Base-by-base conservation (phyloP, 495 filamentous ascomycete genomes). In the Aspergillus saccharolyticus region DNA sequence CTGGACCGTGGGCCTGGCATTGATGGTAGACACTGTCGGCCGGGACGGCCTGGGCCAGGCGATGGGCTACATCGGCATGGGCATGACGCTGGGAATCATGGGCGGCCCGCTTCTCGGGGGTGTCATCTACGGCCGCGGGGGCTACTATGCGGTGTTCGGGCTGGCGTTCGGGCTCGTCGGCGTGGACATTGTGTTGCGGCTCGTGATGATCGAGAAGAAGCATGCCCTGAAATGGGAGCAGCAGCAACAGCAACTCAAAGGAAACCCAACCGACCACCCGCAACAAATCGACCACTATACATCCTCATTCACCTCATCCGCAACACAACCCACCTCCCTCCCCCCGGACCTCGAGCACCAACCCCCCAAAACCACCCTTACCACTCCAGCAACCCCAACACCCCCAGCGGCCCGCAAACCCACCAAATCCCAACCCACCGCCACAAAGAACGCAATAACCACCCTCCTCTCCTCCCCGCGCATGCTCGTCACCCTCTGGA, bases 11-110 rank as follows among this genome's bases (percentile, higher is more conserved):
- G 83, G 91, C 0, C 76, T 88, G n/a, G 91, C 91, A 0, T 70
- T 96, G 17, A 70, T 96, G 17, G 89, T 87, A 4, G 91, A 96
- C 59, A 96, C 90, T 0, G 86, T 93, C 52, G 85, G 83, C 0
- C 79, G 78, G 54, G 75, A 81, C 8, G 75, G 80, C 4, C 77
- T 93, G 45, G 90, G 89, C 0, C 76, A 89, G 59, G 80, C 82
- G 0, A 84, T 96, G 77, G 91, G 91, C 1, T 92, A 84, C 67
- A 80, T 91, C 2, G 81, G 78, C 54, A 72, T 89, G 65, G 82
- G 82, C 12, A 85, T 92, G 77, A 86, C 80, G 44, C 48, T 90
- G 12, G 88, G 81, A 0, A 77, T 89, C 28, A 74, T 96, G 52
- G 68, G 89, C 1, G 89, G 85, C 0, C 91, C 91, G 1, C 69